Percentiles rank a stretch among this genome's conserved stretches.
Conservation (phyloP, 176 grass and related monocot genomes). For the Triticum dicoccoides region DNA sequence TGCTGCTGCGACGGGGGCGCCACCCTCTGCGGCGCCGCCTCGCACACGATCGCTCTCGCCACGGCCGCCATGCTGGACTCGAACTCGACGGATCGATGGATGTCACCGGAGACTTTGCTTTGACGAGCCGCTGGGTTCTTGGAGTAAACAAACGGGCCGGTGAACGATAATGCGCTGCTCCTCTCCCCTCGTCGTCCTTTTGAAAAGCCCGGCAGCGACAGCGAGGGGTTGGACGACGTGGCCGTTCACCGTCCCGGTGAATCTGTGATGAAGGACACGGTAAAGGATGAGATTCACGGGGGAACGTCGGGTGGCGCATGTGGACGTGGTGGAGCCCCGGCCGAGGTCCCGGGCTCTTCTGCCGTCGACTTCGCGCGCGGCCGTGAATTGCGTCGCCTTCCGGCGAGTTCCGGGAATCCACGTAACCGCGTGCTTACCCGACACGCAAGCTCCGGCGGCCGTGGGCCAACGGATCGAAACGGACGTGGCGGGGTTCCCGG, state of each 20-base stretch:
- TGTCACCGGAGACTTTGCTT: background rate
- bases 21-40: conserved; percentile 53
- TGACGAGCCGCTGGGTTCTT: background rate
- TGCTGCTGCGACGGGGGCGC: background rate
- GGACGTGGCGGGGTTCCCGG: conserved; percentile 46
- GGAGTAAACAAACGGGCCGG: background rate
- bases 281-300: too few relatives aligned
- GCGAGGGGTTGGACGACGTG: conserved; percentile 19
- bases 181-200: conserved; percentile 16
- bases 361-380: background rate
- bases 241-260: conserved; percentile 43
- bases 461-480: background rate
- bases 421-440: conserved; percentile 27
- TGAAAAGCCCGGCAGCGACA: conserved; percentile 31
- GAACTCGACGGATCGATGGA: background rate
- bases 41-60: conserved; percentile 60
- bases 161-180: background rate
- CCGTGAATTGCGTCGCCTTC: conserved; percentile 36
- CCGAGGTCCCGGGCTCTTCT: background rate
- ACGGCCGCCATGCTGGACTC: conserved; percentile 30
- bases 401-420: conserved; percentile 38
- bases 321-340: too few relatives aligned
- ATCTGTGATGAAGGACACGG: background rate
- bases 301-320: too few relatives aligned
- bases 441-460: background rate